Percentiles rank a stretch among this genome's conserved stretches.
These are phyloP conservation scores for Coprinopsis cinerea DNA, from an alignment of 768 basidiomycete genomes.

Conservation along the genomic window DNA sequence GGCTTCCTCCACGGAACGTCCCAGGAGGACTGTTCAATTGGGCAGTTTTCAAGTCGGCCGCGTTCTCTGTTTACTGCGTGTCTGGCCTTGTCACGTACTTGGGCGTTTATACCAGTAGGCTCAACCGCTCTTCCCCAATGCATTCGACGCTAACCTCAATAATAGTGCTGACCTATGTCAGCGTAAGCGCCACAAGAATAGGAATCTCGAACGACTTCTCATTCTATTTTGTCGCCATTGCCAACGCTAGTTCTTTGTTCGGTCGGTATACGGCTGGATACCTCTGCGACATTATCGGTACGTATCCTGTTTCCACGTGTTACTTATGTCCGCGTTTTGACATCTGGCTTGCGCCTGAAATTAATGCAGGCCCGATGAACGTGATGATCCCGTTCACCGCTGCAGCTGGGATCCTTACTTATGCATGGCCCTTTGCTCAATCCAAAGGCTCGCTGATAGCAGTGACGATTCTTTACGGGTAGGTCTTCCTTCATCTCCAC, in stretches of 20 bases:
- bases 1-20: conserved; percentile 48
- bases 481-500: conserved; percentile 13
- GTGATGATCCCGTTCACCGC: conserved; percentile 60
- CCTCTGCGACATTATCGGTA: conserved; percentile 52
- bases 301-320: conserved; percentile 9
- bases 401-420: conserved; percentile 52
- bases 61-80: conserved; percentile 53
- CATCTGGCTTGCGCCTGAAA: background rate
- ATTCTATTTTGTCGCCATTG: conserved; percentile 63
- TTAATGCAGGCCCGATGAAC: conserved; percentile 51
- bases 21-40: conserved; percentile 56
- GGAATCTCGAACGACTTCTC: conserved; percentile 47
- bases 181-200: conserved; percentile 44
- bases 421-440: conserved; percentile 63
- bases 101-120: conserved; percentile 61
- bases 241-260: conserved; percentile 59
- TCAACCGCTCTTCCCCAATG: background rate
- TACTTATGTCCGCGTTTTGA: background rate
- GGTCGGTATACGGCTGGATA: conserved; percentile 54
- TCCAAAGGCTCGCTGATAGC: conserved; percentile 40
- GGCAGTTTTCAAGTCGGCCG: conserved; percentile 41
- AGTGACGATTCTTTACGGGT: conserved; percentile 64
- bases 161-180: conserved; percentile 66
- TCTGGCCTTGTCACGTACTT: conserved; percentile 56
- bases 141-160: background rate